phyloP scores from a whole-genome alignment of 2,329 filamentous ascomycete species.

The Penicillium concentricum region DNA sequence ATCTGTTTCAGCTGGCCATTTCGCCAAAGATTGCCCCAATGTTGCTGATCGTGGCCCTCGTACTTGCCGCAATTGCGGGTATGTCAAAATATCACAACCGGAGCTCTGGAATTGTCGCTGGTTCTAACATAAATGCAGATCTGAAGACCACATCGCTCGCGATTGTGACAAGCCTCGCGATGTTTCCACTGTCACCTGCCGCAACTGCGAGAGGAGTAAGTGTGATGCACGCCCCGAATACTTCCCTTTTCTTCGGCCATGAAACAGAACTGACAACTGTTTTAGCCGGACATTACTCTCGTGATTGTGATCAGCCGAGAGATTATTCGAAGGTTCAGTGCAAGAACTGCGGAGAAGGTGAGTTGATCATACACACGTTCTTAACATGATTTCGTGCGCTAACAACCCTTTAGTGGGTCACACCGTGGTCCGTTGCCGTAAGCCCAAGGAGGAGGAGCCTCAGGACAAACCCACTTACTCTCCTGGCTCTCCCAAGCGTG shows the following conservation, averaged over 20 bases:
- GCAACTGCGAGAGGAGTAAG: slow-evolving; percentile 47
- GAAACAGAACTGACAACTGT: slow-evolving; percentile 9
- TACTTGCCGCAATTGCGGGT: slow-evolving; percentile 49
- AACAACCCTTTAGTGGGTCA: slow-evolving; percentile 41
- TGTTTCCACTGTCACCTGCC: slow-evolving; percentile 42
- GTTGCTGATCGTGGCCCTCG: slow-evolving; percentile 29
- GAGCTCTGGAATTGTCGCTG: not conserved
- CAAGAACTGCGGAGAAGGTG: slow-evolving; percentile 47
- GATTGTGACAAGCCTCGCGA: slow-evolving; percentile 47
- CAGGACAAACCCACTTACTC: not conserved
- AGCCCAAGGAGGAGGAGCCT: slow-evolving; percentile 20
- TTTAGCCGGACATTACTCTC: slow-evolving; percentile 43
- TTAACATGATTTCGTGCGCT: slow-evolving; percentile 4
- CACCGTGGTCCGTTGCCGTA: slow-evolving; percentile 40
- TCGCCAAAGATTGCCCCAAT: slow-evolving; percentile 48
- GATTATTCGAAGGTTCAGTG: slow-evolving; percentile 48
- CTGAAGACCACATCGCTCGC: slow-evolving; percentile 43
- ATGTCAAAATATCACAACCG: slow-evolving; percentile 13
- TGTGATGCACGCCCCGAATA: not conserved
- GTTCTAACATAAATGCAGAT: slow-evolving; percentile 27
- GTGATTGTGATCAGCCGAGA: slow-evolving; percentile 45
- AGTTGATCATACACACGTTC: slow-evolving; percentile 12
- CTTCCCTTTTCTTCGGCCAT: not conserved
- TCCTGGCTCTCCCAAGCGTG: not conserved
- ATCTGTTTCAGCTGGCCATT: slow-evolving; percentile 40